A percentile compares a stretch with the other conserved stretches of the same genome.
phyloP scores from a whole-genome alignment of 371 early-diverging fungal species.

The Phascolomyces articulosus region DNA sequence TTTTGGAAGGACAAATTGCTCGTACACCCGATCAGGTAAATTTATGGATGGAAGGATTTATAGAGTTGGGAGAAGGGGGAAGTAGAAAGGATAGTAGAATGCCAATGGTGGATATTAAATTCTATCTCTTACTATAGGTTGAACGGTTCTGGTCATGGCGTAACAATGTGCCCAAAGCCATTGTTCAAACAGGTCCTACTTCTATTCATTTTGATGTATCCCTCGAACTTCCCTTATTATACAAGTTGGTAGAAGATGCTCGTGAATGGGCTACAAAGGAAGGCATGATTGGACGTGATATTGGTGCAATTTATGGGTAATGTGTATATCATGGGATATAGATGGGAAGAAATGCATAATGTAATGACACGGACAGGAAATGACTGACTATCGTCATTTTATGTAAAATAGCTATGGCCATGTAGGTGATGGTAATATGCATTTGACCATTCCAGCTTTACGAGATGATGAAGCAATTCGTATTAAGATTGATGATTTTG shows the following conservation, averaged over 20 bases:
- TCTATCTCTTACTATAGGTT: conserved; percentile 24
- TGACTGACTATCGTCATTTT: too few relatives aligned
- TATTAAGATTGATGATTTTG: conserved; percentile 82
- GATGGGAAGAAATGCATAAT: neutral
- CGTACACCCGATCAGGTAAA: conserved; percentile 22
- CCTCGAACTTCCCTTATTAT: conserved; percentile 80
- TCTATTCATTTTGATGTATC: conserved; percentile 81
- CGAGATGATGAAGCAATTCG: conserved; percentile 53
- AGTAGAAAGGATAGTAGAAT: too few relatives aligned
- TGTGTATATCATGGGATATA: neutral
- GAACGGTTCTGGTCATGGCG: conserved; percentile 44
- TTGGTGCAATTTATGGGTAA: conserved; percentile 71
- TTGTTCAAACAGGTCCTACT: conserved; percentile 52
- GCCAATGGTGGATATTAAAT: too few relatives aligned
- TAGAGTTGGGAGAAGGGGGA: neutral
- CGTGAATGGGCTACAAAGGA: conserved; percentile 50
- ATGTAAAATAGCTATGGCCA: conserved; percentile 71
- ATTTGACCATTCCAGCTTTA: conserved; percentile 82
- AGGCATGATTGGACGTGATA: conserved; percentile 51
- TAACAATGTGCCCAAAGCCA: conserved; percentile 36
- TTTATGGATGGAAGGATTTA: neutral
- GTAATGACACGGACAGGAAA: too few relatives aligned
- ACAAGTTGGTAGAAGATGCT: conserved; percentile 78
- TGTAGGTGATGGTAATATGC: conserved; percentile 90
- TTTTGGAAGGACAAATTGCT: conserved; percentile 83